Conservation (phyloP, 345 rosid genomes). For the Dipteronia sinensis region DNA sequence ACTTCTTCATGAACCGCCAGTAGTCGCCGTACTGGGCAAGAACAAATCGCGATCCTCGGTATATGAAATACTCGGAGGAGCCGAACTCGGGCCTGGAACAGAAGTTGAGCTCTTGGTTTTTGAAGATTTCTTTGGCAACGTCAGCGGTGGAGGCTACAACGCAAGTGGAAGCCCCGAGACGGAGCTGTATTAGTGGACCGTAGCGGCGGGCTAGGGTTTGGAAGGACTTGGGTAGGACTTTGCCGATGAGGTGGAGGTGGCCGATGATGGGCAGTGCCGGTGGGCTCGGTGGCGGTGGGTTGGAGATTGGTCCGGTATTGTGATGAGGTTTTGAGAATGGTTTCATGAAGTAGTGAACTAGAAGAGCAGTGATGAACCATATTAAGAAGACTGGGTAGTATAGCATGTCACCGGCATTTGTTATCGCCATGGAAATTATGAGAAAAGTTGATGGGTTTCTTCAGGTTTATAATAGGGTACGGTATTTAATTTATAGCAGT, state of each 20-base stretch:
- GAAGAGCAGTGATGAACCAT: constrained; percentile 33
- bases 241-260: constrained; percentile 48
- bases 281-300: constrained; percentile 42
- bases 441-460: too few species aligned
- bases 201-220: constrained; percentile 38
- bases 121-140: constrained; percentile 48
- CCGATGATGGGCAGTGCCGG: constrained; percentile 53
- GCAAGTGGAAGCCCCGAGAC: constrained; percentile 46
- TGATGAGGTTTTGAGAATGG: constrained; percentile 3
- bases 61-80: constrained; percentile 45
- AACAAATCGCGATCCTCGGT: constrained; percentile 50
- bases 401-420: neutral
- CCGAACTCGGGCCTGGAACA: constrained; percentile 54
- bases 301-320: too few species aligned
- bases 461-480: neutral
- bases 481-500: too few species aligned
- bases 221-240: constrained; percentile 44
- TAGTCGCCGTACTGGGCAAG: constrained; percentile 52
- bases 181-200: constrained; percentile 51
- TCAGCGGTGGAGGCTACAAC: constrained; percentile 40
- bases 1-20: constrained; percentile 70
- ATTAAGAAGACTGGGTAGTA: constrained; percentile 21
- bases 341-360: constrained; percentile 24
- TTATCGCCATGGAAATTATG: constrained; percentile 12
- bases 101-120: constrained; percentile 47